Conservation (phyloP, 2,329 filamentous ascomycete species). For the Phoma sp. region DNA sequence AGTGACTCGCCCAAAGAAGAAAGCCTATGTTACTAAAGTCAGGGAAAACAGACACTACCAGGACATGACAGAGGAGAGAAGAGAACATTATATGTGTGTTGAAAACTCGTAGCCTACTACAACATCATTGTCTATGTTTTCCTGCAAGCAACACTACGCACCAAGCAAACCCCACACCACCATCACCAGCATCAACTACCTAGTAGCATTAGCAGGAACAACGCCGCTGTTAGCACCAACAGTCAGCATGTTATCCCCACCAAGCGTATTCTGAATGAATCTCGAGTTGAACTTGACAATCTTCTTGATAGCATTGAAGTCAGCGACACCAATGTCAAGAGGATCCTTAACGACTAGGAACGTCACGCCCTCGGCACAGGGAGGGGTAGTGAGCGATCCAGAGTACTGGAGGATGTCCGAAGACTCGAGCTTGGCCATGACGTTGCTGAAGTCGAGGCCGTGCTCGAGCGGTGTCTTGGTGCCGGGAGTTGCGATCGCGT, state of each 20-base stretch:
- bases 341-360: slow-evolving; percentile 60
- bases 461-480: slow-evolving; percentile 35
- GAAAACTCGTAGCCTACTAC: background rate
- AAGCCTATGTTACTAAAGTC: too few relatives aligned
- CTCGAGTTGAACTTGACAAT: slow-evolving; percentile 63
- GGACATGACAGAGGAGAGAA: background rate
- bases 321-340: slow-evolving; percentile 55
- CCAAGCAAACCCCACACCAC: too few relatives aligned
- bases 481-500: slow-evolving; percentile 51
- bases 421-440: slow-evolving; percentile 48
- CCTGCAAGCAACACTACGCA: background rate
- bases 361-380: slow-evolving; percentile 63
- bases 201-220: background rate
- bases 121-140: background rate
- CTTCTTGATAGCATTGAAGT: slow-evolving; percentile 59
- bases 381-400: slow-evolving; percentile 68
- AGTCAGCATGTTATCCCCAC: slow-evolving; percentile 52
- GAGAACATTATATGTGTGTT: background rate
- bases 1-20: too few relatives aligned
- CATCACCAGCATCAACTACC: background rate
- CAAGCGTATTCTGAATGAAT: slow-evolving; percentile 59
- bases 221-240: slow-evolving; percentile 24
- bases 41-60: too few relatives aligned
- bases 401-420: slow-evolving; percentile 58
- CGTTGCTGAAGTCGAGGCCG: slow-evolving; percentile 53